A percentile compares a stretch with the other conserved stretches of the same genome.
Evolutionary conservation across 75 land plant species (phyloP).

Genomic region (Cupressus sempervirens): DNA sequence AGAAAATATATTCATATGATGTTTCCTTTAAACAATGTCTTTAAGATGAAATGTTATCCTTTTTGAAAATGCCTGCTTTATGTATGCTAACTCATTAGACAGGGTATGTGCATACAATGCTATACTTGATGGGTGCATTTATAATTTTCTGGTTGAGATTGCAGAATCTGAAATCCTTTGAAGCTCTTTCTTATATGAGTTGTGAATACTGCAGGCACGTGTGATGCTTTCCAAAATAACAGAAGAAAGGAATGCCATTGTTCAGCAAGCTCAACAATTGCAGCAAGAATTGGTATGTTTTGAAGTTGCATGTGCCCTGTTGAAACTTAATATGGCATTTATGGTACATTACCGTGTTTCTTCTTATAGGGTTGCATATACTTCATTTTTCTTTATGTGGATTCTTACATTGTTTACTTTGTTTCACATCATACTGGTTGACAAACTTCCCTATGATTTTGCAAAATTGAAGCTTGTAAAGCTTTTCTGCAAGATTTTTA

Average conservation of each 20-base stretch:
- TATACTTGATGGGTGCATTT: not conserved
- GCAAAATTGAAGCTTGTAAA: not conserved
- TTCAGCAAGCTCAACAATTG: constrained; percentile 37
- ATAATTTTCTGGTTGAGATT: not conserved
- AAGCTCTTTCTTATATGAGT: not conserved
- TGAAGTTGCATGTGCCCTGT: not conserved
- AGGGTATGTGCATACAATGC: not conserved
- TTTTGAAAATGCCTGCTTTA: not conserved
- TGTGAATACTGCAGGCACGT: constrained; percentile 22
- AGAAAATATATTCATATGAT: not conserved
- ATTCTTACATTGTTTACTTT: not conserved
- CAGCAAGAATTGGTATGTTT: constrained; percentile 50
- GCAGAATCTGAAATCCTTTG: not conserved
- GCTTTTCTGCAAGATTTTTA: not conserved
- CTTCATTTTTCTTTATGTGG: too few relatives aligned
- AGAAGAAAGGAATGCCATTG: constrained; percentile 36
- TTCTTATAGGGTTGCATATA: too few relatives aligned
- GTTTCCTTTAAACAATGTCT: not conserved
- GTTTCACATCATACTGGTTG: not conserved
- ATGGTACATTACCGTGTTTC: not conserved
- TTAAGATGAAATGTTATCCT: not conserved
- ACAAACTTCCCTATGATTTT: not conserved
- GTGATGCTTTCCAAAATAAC: constrained; percentile 33
- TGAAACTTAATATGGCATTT: not conserved
- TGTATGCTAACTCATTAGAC: not conserved